Evolutionary conservation across 306 rosid species (phyloP).

Genomic region (Chamaecrista fasciculata): DNA sequence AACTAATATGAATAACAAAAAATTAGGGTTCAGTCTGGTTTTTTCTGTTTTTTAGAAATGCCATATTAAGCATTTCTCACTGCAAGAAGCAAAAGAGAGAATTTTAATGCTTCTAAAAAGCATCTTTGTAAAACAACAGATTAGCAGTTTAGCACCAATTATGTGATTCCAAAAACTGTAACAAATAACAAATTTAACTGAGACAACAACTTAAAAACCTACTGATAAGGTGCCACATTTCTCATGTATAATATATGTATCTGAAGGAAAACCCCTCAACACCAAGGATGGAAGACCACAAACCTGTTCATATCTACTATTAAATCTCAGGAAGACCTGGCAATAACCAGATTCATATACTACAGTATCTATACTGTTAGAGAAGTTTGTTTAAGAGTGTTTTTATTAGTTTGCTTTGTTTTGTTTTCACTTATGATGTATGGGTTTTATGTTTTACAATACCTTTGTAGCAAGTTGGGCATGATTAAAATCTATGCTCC

Average conservation of each 20-base stretch:
- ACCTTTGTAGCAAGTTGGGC: no score
- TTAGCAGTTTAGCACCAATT: conserved; percentile 6
- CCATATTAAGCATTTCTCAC: not conserved
- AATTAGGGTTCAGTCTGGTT: not conserved
- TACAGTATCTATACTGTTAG: no score
- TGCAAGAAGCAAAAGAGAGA: not conserved
- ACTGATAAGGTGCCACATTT: not conserved
- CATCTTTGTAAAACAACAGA: not conserved
- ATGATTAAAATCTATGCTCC: no score
- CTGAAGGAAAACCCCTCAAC: not conserved
- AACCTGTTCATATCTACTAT: not conserved
- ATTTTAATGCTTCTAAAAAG: not conserved
- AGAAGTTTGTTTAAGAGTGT: no score
- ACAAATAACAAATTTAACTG: not conserved
- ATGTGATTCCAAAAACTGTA: not conserved
- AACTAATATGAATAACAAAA: not conserved
- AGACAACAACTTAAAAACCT: not conserved
- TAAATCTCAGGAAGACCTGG: no score
- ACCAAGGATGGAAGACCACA: not conserved
- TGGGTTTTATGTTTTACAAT: no score
- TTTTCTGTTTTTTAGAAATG: not conserved
- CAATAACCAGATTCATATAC: no score
- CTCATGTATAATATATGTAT: not conserved
- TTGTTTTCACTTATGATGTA: no score
- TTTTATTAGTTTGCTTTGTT: no score